Base-by-base conservation (phyloP, 345 rosid genomes). In the Theobroma cacao region DNA sequence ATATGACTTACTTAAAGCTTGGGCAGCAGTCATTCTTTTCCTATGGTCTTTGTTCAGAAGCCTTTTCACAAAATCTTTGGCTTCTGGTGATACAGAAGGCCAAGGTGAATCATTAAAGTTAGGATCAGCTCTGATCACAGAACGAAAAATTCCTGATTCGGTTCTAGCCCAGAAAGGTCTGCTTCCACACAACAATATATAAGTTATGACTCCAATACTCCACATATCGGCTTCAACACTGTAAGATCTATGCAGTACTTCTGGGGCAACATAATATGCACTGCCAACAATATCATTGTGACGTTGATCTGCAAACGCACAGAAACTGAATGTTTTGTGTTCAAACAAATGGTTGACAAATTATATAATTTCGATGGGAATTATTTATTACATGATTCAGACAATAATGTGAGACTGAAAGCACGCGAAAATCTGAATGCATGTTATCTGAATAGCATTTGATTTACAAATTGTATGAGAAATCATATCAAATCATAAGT, bases 221-320 rank as follows among this genome's bases (percentile, higher is more conserved):
- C 99, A 97, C 82, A 93, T 87, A 87, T 97, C 99, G 36, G 97
- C 98, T 81, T 97, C 99, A 34, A 90, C 84, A 72, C 91, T 87
- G 84, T 97, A 97, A 55, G 96, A 93, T 86, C 98, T 94, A 84
- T 97, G 98, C 58, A 97, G 95, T 69, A 97, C 99, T 90, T 97
- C 98, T 34, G 99, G 98, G 24, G 99, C 94, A 75, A 97, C 99
- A 83, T 97, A 94, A 85, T 91, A 97, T 74, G 98, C 98, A 86
- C 98, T 97, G 67, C 99, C 99, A 72, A 97, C 99, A 72, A 97
- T 92, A 82, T 97, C 98, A 67, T 89, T 97, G 82, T 93, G 93
- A 74, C 98, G 93, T 74, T 92, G 96, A 85, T 93, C 99, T 97
- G 94, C 79, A 80, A 24, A 72, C 15, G 69, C 68, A 72, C 9